Conservation (phyloP, 2,329 filamentous ascomycete genomes). For the Cryphonectria parasitica region DNA sequence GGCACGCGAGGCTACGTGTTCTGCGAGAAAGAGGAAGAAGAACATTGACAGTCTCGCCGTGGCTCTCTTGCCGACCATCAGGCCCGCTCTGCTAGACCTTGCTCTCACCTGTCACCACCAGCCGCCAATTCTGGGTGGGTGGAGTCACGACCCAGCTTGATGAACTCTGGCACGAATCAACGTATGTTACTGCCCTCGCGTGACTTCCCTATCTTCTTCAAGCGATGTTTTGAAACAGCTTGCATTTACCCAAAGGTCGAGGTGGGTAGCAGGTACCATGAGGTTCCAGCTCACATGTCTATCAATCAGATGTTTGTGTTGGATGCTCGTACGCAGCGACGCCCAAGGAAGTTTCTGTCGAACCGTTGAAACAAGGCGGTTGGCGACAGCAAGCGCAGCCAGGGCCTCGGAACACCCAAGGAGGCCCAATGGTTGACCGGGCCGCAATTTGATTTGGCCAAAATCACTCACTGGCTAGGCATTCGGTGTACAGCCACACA, state of each 20-base stretch:
- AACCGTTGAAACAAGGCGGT: not conserved
- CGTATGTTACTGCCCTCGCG: not conserved
- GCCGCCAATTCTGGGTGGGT: not conserved
- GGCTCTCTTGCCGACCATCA: not conserved
- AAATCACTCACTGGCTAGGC: not conserved
- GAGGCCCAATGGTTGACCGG: not conserved
- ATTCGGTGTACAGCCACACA: constrained; percentile 3
- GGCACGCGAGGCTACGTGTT: not conserved
- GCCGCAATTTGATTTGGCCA: not conserved
- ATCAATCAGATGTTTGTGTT: not conserved
- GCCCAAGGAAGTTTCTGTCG: not conserved
- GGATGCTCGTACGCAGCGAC: not conserved
- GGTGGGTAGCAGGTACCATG: not conserved
- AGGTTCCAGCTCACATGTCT: not conserved
- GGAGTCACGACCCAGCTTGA: not conserved
- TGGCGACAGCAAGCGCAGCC: not conserved
- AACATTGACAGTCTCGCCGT: not conserved
- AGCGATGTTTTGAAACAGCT: not conserved
- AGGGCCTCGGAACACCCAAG: not conserved
- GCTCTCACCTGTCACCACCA: not conserved
- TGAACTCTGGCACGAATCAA: not conserved
- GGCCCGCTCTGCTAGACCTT: not conserved
- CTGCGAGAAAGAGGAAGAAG: not conserved
- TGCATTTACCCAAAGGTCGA: not conserved
- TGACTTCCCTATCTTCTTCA: not conserved